Base-by-base conservation (phyloP, 176 grass and related monocot species). In the Oryza longistaminata region DNA sequence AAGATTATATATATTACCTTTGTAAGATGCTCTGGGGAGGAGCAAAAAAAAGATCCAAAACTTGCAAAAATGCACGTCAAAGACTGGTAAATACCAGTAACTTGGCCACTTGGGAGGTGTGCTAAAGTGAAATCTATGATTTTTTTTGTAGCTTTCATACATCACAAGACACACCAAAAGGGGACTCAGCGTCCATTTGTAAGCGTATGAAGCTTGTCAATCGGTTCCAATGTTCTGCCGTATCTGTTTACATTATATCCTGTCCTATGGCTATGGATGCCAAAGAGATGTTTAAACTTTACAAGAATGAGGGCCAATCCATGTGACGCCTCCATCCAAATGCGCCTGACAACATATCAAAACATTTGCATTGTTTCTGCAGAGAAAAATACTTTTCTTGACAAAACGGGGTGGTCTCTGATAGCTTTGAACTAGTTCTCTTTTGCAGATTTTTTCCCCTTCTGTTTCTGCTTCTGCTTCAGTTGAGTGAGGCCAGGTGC, bases 391-490 rank as follows among this genome's bases (percentile, higher is more conserved):
- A 0, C 1, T 68, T 69, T 16, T 31, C 29, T 31, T 45, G 17
- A 13, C 26, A 15, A 21, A 67, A 39, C 22, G 13, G 17, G 5
- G 62, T 73, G 17, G 60, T 31, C 29, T 31, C 29, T 68, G 17
- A 8, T 3, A 3, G 7, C 43, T 80, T 62, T 19, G 13, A 68
- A 45, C 43, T 94, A 97, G 21, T 68, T 90, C 1, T 74, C 52
- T 78, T 97, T 92, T 2, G 62, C 81, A 1, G 91, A 45, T 48
- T 75, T 90, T 75, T 95, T 96, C 13, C 87, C 88, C 83, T 88
- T 93, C 86, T 93, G 90, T 74, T 98, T 98, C 78, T 94, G 93
- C 69, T 94, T 93, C 81, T 88, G 91, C 85, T 98, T 95, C 45
- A 98, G 27, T 14, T 96, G 93, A 42, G 96, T 92, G 66, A 98